A percentile compares a stretch with the other conserved stretches of the same genome.
phyloP scores from a whole-genome alignment of 2,329 filamentous ascomycete species.

The Xylaria digitata region DNA sequence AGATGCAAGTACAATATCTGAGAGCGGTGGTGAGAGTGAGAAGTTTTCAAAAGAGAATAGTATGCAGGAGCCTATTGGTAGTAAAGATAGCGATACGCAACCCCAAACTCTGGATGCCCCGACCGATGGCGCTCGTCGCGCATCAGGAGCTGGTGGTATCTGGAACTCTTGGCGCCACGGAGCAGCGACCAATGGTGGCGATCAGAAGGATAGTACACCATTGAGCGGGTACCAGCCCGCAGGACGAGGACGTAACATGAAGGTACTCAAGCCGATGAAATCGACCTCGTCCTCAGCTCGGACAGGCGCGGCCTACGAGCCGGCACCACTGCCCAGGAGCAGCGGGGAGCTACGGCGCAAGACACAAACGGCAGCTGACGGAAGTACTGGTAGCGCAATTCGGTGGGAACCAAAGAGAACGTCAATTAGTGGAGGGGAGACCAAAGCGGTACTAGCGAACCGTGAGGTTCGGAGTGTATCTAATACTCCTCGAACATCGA shows the following conservation, averaged over 20 bases:
- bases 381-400: conserved; percentile 49
- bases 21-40: conserved; percentile 60
- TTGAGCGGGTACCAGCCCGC: conserved; percentile 77
- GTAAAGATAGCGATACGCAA: conserved; percentile 49
- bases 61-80: conserved; percentile 41
- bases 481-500: conserved; percentile 63
- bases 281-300: conserved; percentile 64
- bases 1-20: conserved; percentile 54
- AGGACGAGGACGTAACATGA: conserved; percentile 79
- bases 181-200: conserved; percentile 59
- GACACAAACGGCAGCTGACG: conserved; percentile 57
- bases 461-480: conserved; percentile 54
- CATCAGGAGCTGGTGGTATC: conserved; percentile 63
- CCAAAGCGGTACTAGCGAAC: conserved; percentile 52
- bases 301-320: conserved; percentile 65
- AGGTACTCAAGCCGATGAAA: conserved; percentile 85
- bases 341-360: conserved; percentile 65
- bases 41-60: conserved; percentile 48
- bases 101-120: conserved; percentile 42
- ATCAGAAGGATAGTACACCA: conserved; percentile 65
- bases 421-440: conserved; percentile 50
- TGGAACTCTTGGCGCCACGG: conserved; percentile 79
- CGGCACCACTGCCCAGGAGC: conserved; percentile 57
- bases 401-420: conserved; percentile 68
- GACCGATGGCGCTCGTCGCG: conserved; percentile 44